phyloP scores from a whole-genome alignment of 495 filamentous ascomycete species.

The Jackrogersella minutella region DNA sequence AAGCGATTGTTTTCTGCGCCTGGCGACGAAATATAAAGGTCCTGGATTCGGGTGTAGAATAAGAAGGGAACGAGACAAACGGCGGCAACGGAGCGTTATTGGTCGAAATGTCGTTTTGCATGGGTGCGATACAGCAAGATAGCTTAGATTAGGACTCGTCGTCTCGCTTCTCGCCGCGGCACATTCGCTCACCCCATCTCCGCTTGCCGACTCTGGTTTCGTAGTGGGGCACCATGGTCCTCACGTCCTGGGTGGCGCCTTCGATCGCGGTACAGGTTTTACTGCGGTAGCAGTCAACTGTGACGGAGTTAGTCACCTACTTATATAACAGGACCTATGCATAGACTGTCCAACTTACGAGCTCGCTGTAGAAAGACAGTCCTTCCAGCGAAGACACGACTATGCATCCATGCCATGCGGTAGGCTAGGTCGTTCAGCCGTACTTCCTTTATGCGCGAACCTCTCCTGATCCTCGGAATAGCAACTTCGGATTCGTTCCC shows the following conservation, averaged over 20 bases:
- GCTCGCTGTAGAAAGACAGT: constrained; percentile 92
- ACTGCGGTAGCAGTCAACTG: constrained; percentile 94
- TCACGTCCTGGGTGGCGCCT: constrained; percentile 73
- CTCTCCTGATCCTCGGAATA: constrained; percentile 73
- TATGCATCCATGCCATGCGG: constrained; percentile 94
- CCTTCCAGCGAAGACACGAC: constrained; percentile 82
- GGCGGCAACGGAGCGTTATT: not conserved
- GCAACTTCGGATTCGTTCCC: constrained; percentile 64
- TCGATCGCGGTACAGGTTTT: constrained; percentile 88
- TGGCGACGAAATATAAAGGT: constrained; percentile 2
- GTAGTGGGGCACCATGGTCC: constrained; percentile 78
- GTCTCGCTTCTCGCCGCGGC: constrained; percentile 48
- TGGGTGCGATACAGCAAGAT: not conserved
- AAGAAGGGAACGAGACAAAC: not conserved
- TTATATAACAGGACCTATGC: not conserved
- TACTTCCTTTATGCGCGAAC: constrained; percentile 77
- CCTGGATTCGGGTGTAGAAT: not conserved
- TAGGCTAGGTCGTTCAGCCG: constrained; percentile 92
- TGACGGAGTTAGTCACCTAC: constrained; percentile 34
- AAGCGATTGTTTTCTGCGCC: constrained; percentile 13
- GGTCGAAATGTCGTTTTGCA: constrained; percentile 18
- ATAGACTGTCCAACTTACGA: constrained; percentile 65
- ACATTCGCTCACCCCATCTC: constrained; percentile 75
- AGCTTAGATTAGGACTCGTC: constrained; percentile 41
- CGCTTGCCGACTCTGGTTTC: constrained; percentile 90